A percentile compares a stretch with the other conserved stretches of the same genome.
Evolutionary conservation across 192 early-diverging fungal species (phyloP).

Genomic region (Phycomyces blakesleeanus): DNA sequence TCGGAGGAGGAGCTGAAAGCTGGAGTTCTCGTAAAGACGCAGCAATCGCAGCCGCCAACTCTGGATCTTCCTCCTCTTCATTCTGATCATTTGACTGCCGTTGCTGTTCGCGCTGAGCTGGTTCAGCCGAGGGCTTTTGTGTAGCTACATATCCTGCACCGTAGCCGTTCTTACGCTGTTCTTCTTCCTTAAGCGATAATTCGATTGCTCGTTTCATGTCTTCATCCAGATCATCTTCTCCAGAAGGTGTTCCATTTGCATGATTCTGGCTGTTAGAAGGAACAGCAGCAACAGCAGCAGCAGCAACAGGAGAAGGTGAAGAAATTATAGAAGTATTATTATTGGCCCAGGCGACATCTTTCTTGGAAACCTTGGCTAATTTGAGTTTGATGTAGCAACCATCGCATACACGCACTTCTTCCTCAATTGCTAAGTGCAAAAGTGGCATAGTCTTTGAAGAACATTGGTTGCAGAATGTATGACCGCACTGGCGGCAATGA

Average conservation of each 20-base stretch:
- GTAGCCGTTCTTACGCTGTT: constrained; percentile 41
- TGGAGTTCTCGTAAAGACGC: constrained; percentile 68
- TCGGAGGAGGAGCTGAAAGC: constrained; percentile 22
- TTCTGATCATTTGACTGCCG: constrained; percentile 3
- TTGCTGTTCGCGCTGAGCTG: not conserved
- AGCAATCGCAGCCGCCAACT: constrained; percentile 72
- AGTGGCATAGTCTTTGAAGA: constrained; percentile 84
- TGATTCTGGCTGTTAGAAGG: constrained; percentile 6
- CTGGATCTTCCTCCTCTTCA: constrained; percentile 64
- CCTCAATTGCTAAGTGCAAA: constrained; percentile 81
- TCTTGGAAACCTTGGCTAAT: constrained; percentile 22
- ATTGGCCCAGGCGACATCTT: constrained; percentile 4
- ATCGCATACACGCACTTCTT: constrained; percentile 95
- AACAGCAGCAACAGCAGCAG: not conserved
- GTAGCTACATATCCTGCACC: constrained; percentile 41
- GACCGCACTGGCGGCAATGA: constrained; percentile 96
- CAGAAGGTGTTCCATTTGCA: constrained; percentile 7
- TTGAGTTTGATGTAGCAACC: constrained; percentile 74
- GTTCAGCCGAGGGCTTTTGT: constrained; percentile 3
- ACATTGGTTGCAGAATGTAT: constrained; percentile 90
- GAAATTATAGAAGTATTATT: not conserved
- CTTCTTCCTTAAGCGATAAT: constrained; percentile 77
- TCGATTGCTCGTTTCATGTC: constrained; percentile 93
- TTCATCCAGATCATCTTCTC: constrained; percentile 70
- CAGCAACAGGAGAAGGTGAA: not conserved